Evolutionary conservation across 495 filamentous ascomycete species (phyloP).

Genomic region (Lepraria neglecta): DNA sequence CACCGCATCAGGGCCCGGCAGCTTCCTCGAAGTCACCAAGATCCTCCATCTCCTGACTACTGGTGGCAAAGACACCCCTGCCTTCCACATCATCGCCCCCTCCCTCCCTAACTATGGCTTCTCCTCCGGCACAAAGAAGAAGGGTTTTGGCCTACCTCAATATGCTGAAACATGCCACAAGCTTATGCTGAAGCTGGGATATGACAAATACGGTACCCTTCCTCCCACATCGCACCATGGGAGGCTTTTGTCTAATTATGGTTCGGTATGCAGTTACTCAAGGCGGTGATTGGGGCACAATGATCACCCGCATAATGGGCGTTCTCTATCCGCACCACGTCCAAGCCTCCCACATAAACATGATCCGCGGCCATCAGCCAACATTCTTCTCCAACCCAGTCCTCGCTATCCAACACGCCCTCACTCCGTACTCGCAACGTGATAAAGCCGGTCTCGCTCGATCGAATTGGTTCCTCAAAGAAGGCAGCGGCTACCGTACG

Average conservation of each 20-base stretch:
- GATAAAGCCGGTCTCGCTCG: conserved; percentile 43
- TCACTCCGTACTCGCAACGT: conserved; percentile 34
- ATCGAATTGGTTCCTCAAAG: conserved; percentile 43
- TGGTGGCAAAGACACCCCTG: conserved; percentile 27
- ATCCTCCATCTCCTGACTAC: conserved; percentile 33
- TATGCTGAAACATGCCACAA: conserved; percentile 57
- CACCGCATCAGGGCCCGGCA: conserved; percentile 31
- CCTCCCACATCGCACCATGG: neutral
- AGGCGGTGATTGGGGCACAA: conserved; percentile 63
- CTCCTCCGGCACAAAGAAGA: conserved; percentile 33
- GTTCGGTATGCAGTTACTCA: conserved; percentile 43
- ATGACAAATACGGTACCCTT: conserved; percentile 53
- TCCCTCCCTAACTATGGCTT: conserved; percentile 40
- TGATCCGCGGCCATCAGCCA: conserved; percentile 40
- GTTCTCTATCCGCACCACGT: conserved; percentile 50
- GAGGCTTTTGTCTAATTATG: conserved; percentile 4
- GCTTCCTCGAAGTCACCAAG: conserved; percentile 38
- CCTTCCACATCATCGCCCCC: conserved; percentile 40
- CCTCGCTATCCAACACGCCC: conserved; percentile 38
- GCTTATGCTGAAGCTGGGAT: conserved; percentile 63
- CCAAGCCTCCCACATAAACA: conserved; percentile 61
- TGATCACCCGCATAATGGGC: conserved; percentile 54
- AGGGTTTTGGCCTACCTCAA: conserved; percentile 50
- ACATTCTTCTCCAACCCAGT: conserved; percentile 36
- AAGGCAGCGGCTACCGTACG: conserved; percentile 52